phyloP scores from a whole-genome alignment of 768 basidiomycete genomes.

The Mycena latifolia region DNA sequence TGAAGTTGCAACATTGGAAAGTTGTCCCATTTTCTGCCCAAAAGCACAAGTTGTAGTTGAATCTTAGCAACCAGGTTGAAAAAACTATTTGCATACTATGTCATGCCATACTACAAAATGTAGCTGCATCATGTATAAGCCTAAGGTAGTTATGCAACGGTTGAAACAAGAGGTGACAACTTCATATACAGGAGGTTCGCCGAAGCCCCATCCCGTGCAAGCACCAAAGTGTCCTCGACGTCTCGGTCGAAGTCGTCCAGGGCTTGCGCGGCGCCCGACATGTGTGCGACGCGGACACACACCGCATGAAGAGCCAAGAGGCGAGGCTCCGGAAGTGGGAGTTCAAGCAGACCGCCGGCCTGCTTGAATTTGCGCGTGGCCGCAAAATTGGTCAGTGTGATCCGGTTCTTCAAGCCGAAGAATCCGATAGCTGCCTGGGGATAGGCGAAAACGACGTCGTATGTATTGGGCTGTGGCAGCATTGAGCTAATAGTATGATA shows the following conservation, averaged over 20 bases:
- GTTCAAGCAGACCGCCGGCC: slow-evolving; percentile 10
- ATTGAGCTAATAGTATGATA: slow-evolving; percentile 10
- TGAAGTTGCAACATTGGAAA: no score
- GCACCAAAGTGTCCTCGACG: slow-evolving; percentile 30
- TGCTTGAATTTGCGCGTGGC: slow-evolving; percentile 14
- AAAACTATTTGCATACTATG: no score
- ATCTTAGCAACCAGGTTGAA: no score
- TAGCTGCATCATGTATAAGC: slow-evolving; percentile 8
- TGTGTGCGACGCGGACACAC: slow-evolving; percentile 38
- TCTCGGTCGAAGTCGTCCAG: slow-evolving; percentile 30
- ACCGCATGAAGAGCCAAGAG: slow-evolving; percentile 39
- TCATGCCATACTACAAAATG: slow-evolving; percentile 12
- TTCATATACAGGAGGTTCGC: slow-evolving; percentile 11
- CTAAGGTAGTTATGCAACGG: slow-evolving; percentile 4
- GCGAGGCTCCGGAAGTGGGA: slow-evolving; percentile 32
- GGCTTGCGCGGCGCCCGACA: slow-evolving; percentile 36
- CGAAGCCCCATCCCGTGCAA: slow-evolving; percentile 28
- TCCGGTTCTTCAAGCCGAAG: slow-evolving; percentile 17
- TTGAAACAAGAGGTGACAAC: slow-evolving; percentile 12
- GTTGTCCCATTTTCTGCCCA: no score
- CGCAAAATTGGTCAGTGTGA: slow-evolving; percentile 21
- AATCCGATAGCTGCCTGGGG: slow-evolving; percentile 7
- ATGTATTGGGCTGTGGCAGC: slow-evolving; percentile 23
- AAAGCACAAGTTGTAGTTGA: no score
- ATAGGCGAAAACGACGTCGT: slow-evolving; percentile 17